Base-by-base conservation (phyloP, 208 protist genomes). In the Naegleria lovaniensis region DNA sequence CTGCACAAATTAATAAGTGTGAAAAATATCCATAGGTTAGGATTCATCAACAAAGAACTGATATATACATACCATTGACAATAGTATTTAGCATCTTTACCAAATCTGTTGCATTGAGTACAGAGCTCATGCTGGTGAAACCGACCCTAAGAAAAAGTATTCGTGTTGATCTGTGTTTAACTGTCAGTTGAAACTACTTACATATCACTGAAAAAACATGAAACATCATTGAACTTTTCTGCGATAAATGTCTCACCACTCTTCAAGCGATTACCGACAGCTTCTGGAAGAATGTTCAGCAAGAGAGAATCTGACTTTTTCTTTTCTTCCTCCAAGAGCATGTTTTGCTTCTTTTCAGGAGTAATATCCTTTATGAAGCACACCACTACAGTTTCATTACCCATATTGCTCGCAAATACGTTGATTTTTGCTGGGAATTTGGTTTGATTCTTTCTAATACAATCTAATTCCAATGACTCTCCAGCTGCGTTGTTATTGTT, bases 141-240 rank as follows among this genome's bases (percentile, higher is more conserved):
- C 90, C 90, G 55, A 91, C 83, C 2, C n/a, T n/a, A n/a, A n/a
- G n/a, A n/a, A n/a, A n/a, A n/a, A n/a, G 89, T 83, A 19, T 91
- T 79, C 43, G 6, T n/a, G n/a, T n/a, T n/a, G n/a, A n/a, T n/a
- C n/a, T n/a, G n/a, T n/a, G n/a, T n/a, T n/a, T n/a, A n/a, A n/a
- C n/a, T n/a, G n/a, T n/a, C n/a, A n/a, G n/a, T n/a, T n/a, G n/a
- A n/a, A n/a, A n/a, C n/a, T n/a, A n/a, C n/a, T n/a, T n/a, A n/a
- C n/a, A 75, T 75, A 29, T 75, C 58, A 75, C 58, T 84, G 40
- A 90, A 86, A 13, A 59, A 89, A 89, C 38, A 91, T n/a, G 43
- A 90, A 75, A 25, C 92, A 83, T n/a, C n/a, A n/a, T n/a, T n/a
- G n/a, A n/a, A n/a, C n/a, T n/a, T n/a, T n/a, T n/a, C n/a, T n/a